A percentile compares a stretch with the other conserved stretches of the same genome.
Evolutionary conservation across 2,329 filamentous ascomycete genomes (phyloP).

Genomic region (Cercospora sojina): DNA sequence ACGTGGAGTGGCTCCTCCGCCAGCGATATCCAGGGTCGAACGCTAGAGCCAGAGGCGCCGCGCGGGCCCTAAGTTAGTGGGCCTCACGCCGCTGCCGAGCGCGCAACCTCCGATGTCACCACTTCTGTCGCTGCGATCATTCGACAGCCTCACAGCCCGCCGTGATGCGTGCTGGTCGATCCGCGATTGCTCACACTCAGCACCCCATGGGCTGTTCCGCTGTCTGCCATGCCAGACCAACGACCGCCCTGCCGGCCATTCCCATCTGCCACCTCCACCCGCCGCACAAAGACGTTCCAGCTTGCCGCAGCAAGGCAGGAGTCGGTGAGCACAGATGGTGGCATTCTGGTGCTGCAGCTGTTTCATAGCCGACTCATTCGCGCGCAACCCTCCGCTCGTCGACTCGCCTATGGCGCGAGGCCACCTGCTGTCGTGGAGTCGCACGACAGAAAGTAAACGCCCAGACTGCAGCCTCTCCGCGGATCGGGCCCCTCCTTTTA

Average conservation of each 20-base stretch:
- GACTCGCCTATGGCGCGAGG: slow-evolving; percentile 2
- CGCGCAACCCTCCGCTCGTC: slow-evolving; percentile 13
- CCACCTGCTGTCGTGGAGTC: background rate
- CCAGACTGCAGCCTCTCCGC: background rate
- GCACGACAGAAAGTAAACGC: slow-evolving; percentile 12
- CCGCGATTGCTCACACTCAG: background rate
- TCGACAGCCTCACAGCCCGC: background rate
- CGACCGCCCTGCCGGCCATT: background rate
- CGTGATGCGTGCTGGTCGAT: background rate
- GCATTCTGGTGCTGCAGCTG: slow-evolving; percentile 12
- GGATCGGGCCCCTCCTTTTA: slow-evolving; percentile 9
- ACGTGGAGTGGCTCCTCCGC: background rate
- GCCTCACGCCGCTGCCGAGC: background rate
- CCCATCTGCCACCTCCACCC: background rate
- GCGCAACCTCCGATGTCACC: background rate
- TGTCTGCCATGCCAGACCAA: background rate
- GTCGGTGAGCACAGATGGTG: slow-evolving; percentile 8
- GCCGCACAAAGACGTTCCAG: background rate
- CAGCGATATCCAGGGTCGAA: slow-evolving; percentile 1
- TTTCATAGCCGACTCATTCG: slow-evolving; percentile 23
- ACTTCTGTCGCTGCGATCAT: background rate
- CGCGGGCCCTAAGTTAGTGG: background rate
- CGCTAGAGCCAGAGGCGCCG: background rate
- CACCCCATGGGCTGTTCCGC: background rate
- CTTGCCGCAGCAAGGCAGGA: slow-evolving; percentile 5